phyloP scores from a whole-genome alignment of 495 filamentous ascomycete genomes.

The Chaetomium cochliodes region DNA sequence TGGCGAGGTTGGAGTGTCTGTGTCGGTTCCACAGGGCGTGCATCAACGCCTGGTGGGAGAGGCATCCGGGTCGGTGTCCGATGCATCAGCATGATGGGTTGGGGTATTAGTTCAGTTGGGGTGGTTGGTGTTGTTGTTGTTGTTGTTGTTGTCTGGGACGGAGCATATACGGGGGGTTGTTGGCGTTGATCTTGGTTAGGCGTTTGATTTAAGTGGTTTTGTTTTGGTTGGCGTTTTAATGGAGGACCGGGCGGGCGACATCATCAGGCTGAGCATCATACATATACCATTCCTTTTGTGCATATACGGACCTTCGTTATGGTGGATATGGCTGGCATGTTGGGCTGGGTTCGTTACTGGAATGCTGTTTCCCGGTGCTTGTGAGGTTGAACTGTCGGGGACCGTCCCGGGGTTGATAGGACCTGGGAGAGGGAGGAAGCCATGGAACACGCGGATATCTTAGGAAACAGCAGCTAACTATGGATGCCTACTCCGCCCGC shows the following conservation, averaged over 20 bases:
- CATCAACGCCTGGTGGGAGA: constrained; percentile 56
- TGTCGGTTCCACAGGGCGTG: constrained; percentile 86
- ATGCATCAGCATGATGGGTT: constrained; percentile 56
- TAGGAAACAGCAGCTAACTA: too few relatives aligned
- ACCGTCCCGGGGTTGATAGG: too few relatives aligned
- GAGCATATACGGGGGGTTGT: background rate
- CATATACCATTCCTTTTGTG: constrained; percentile 19
- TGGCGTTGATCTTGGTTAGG: background rate
- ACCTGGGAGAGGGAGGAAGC: too few relatives aligned
- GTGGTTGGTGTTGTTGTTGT: background rate
- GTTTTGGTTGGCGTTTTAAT: constrained; percentile 9
- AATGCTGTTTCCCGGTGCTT: background rate
- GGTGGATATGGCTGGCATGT: too few relatives aligned
- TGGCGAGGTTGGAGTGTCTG: constrained; percentile 86
- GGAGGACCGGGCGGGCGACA: background rate
- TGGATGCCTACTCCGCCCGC: background rate
- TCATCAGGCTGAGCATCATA: constrained; percentile 6
- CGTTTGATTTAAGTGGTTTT: background rate
- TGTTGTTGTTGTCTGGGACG: background rate
- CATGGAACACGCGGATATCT: too few relatives aligned
- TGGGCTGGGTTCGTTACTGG: background rate
- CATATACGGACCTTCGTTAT: constrained; percentile 6
- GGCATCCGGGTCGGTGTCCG: constrained; percentile 54
- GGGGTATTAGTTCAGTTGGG: constrained; percentile 41
- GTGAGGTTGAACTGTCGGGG: background rate